Percentiles rank a stretch among this genome's conserved stretches.
Conservation (phyloP, 23 red algal species). For the Gracilaria gracilis region DNA sequence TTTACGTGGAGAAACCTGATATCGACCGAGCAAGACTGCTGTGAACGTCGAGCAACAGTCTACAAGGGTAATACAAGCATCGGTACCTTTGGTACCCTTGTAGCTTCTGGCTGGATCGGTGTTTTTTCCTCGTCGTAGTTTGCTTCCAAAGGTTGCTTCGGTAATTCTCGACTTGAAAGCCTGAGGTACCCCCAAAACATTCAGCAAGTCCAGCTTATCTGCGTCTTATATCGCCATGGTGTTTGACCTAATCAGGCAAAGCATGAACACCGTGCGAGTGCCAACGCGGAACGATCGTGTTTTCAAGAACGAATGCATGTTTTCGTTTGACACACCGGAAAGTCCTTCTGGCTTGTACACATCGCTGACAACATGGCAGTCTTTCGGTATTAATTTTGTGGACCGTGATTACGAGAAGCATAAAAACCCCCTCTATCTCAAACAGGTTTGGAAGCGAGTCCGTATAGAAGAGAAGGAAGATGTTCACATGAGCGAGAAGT, state of each 20-base stretch:
- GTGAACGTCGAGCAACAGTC: too few species aligned
- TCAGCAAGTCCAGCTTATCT: neutral
- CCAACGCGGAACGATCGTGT: slow-evolving; percentile 54
- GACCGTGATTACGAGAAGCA: slow-evolving; percentile 27
- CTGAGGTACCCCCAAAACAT: too few species aligned
- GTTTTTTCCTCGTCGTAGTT: neutral
- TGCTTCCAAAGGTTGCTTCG: neutral
- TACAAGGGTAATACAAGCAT: too few species aligned
- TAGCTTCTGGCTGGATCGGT: neutral
- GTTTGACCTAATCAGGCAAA: neutral
- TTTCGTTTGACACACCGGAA: slow-evolving; percentile 86
- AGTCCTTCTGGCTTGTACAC: slow-evolving; percentile 76
- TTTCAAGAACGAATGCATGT: slow-evolving; percentile 77
- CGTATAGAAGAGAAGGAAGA: slow-evolving; percentile 4
- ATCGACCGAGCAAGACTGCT: too few species aligned
- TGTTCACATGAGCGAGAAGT: slow-evolving; percentile 16
- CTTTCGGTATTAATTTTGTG: slow-evolving; percentile 60
- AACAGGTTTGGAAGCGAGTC: slow-evolving; percentile 63
- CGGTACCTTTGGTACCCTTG: too few species aligned
- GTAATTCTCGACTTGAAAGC: too few species aligned
- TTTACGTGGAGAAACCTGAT: too few species aligned
- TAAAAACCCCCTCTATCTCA: slow-evolving; percentile 71
- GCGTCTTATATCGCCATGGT: neutral
- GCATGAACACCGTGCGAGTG: slow-evolving; percentile 28
- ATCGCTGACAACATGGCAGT: slow-evolving; percentile 82